phyloP scores from a whole-genome alignment of 805 yeast genomes.

The Kodamaea jinghongensis region DNA sequence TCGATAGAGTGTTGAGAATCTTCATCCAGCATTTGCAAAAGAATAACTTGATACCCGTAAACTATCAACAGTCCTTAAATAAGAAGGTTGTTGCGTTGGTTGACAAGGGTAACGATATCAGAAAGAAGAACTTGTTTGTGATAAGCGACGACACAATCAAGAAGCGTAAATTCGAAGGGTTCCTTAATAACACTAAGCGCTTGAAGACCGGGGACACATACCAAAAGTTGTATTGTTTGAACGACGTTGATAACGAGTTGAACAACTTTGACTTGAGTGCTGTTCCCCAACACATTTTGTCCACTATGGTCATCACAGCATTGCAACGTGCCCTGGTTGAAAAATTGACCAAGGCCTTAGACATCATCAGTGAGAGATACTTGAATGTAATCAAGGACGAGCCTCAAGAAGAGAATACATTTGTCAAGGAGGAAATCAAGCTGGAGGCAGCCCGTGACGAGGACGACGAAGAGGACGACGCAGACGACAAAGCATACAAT shows the following conservation, averaged over 20 bases:
- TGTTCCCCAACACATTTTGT: slow-evolving; percentile 62
- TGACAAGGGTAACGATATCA: slow-evolving; percentile 38
- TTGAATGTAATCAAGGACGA: slow-evolving; percentile 31
- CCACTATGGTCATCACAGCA: slow-evolving; percentile 65
- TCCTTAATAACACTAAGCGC: slow-evolving; percentile 30
- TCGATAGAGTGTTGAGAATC: slow-evolving; percentile 55
- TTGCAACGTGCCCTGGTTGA: slow-evolving; percentile 52
- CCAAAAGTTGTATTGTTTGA: slow-evolving; percentile 64
- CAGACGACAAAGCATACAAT: slow-evolving; percentile 25
- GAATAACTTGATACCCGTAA: slow-evolving; percentile 34
- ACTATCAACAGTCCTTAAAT: slow-evolving; percentile 25
- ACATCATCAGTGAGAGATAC: slow-evolving; percentile 68
- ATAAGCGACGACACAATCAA: slow-evolving; percentile 29
- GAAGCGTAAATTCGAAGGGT: slow-evolving; percentile 44
- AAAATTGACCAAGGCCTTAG: slow-evolving; percentile 61
- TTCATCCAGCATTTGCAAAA: slow-evolving; percentile 39
- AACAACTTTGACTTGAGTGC: slow-evolving; percentile 67
- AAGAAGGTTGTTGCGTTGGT: slow-evolving; percentile 30
- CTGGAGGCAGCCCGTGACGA: slow-evolving; percentile 14
- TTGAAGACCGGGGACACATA: slow-evolving; percentile 38
- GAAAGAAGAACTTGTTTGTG: slow-evolving; percentile 38
- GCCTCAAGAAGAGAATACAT: background rate
- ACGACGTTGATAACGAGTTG: slow-evolving; percentile 57
- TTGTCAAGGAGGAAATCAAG: slow-evolving; percentile 9
- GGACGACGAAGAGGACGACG: slow-evolving; percentile 16